phyloP scores from a whole-genome alignment of 177 flowering plant genomes.

The Vitis hybrid region DNA sequence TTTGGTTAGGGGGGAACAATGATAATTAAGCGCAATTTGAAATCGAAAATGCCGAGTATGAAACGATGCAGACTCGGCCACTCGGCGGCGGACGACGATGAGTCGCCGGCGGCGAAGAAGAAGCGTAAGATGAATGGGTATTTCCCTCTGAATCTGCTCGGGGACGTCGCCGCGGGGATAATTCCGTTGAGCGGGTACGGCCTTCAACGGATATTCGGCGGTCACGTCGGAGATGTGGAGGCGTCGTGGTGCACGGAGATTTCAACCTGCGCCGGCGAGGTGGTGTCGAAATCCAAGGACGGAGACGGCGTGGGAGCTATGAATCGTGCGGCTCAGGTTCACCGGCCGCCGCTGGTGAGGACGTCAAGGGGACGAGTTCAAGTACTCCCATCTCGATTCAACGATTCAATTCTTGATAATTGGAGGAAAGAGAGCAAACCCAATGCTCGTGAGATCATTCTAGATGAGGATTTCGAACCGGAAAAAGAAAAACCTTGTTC shows the following conservation, averaged over 20 bases:
- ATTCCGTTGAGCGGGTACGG: constrained; percentile 27
- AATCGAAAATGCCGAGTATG: constrained; percentile 63
- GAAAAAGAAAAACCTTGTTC: constrained; percentile 35
- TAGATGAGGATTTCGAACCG: constrained; percentile 28
- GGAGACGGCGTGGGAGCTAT: constrained; percentile 13
- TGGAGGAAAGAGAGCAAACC: constrained; percentile 65
- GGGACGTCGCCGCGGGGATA: constrained; percentile 52
- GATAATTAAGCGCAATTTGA: constrained; percentile 66
- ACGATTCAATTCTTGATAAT: constrained; percentile 66
- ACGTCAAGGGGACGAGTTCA: constrained; percentile 72
- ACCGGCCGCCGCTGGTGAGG: constrained; percentile 59
- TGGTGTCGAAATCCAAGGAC: constrained; percentile 28
- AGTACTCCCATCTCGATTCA: constrained; percentile 70
- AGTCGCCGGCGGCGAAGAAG: constrained; percentile 22
- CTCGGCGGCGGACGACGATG: constrained; percentile 40
- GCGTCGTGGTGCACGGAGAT: constrained; percentile 35
- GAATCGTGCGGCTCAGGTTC: constrained; percentile 23
- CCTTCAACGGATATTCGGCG: constrained; percentile 18
- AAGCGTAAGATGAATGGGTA: constrained; percentile 37
- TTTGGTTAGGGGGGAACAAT: constrained; percentile 16
- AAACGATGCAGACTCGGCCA: constrained; percentile 44
- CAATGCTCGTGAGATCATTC: constrained; percentile 15
- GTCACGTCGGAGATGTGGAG: constrained; percentile 1
- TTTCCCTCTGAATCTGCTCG: constrained; percentile 52
- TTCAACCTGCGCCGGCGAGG: constrained; percentile 24